A percentile compares a stretch with the other conserved stretches of the same genome.
These are phyloP conservation scores for Neonectria punicea DNA, from an alignment of 2,329 filamentous ascomycete genomes.

Conservation along the genomic window DNA sequence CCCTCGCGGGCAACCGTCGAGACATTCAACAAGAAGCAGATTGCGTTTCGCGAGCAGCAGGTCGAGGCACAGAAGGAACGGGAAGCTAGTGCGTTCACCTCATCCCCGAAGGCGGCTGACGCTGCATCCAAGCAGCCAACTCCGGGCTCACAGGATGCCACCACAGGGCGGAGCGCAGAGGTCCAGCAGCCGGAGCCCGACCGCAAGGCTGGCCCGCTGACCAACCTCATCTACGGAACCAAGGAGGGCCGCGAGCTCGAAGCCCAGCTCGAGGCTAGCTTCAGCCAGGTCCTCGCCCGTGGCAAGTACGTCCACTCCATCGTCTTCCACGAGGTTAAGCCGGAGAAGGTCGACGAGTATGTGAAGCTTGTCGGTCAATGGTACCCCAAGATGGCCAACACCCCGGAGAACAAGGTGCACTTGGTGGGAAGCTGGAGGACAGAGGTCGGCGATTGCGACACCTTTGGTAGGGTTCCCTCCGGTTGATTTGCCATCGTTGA, in stretches of 20 bases:
- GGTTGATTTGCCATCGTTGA: neutral
- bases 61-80: conserved; percentile 81
- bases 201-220: conserved; percentile 78
- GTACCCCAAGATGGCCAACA: conserved; percentile 89
- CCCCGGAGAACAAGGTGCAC: conserved; percentile 91
- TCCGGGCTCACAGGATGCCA: conserved; percentile 50
- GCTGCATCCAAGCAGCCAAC: conserved; percentile 55
- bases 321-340: conserved; percentile 94
- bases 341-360: conserved; percentile 95
- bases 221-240: conserved; percentile 95
- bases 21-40: conserved; percentile 85
- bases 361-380: conserved; percentile 87
- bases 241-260: conserved; percentile 95
- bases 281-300: conserved; percentile 91
- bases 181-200: conserved; percentile 64
- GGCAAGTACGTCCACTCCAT: conserved; percentile 99
- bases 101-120: conserved; percentile 54
- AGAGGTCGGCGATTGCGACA: conserved; percentile 96
- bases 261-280: conserved; percentile 94
- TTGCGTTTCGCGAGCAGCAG: conserved; percentile 85
- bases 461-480: conserved; percentile 75
- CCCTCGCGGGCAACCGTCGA: conserved; percentile 71
- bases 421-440: conserved; percentile 98
- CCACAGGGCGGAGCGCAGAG: conserved; percentile 61
- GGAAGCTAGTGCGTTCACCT: conserved; percentile 80